Base-by-base conservation (phyloP, 2,329 filamentous ascomycete species). In the Clarireedia monteithiana region DNA sequence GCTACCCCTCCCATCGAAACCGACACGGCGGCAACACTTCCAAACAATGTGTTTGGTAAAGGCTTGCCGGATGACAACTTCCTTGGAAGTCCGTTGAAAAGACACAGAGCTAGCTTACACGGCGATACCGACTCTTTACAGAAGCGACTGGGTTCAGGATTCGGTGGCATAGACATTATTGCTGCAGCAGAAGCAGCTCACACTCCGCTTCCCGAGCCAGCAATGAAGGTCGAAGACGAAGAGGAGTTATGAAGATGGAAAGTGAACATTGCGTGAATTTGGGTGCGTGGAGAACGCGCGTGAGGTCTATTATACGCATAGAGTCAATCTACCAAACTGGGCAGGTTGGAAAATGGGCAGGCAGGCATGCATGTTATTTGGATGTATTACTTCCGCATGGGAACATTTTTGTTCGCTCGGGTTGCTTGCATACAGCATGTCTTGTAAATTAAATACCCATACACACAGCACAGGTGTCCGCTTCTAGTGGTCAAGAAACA, bases 51-150 rank as follows among this genome's bases (percentile, higher is more conserved):
- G 56, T 75, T 73, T 58, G 76, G 77, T 58, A 68, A 67, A 48
- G 68, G 78, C 5, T 50, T 68, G 47, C 72, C 72, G 2, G 75
- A 76, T 20, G 78, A 82, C 36, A 68, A 69, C 6, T 68, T 74
- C 4, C 70, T 89, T 23, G 86, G 84, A 49, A 89, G 85, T 62
- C 88, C 88, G 1, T 77, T 89, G 64, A 91, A 91, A 77, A 89
- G 85, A 67, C 85, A 88, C 57, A 78, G 88, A 38, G 80, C 85
- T 1, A 88, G 84, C 63, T 64, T 82, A 24, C 75, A 77, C 6
- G 78, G 74, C 6, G 71, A 77, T 53, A 73, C 72, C 49, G 72
- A 75, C 9, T 60, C 58, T 14, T 58, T 66, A 51, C 60, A 64
- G 44, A 65, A 67, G 51, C 62, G 63, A 26, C 45, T 67, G 14